Conservation (phyloP, 768 basidiomycete species). For the Guyanaporus albipodus region DNA sequence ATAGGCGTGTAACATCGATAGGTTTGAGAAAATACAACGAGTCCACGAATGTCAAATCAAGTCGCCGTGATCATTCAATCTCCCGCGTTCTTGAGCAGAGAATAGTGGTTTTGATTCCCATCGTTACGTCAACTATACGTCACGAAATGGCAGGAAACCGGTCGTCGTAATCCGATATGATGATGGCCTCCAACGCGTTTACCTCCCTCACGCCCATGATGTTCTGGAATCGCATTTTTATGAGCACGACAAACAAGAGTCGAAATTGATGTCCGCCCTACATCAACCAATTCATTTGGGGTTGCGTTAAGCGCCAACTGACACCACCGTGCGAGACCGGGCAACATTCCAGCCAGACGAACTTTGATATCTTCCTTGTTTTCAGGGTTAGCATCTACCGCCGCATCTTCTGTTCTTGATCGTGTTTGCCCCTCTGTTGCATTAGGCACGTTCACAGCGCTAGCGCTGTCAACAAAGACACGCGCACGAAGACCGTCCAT, state of each 20-base stretch:
- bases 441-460: slow-evolving; percentile 3
- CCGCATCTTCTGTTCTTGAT: slow-evolving; percentile 13
- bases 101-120: not conserved
- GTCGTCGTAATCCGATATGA: slow-evolving; percentile 67
- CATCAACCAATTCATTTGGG: slow-evolving; percentile 83
- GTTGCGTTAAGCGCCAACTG: slow-evolving; percentile 59
- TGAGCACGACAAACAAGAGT: slow-evolving; percentile 2
- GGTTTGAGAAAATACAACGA: too few relatives aligned
- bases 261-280: slow-evolving; percentile 38
- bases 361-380: slow-evolving; percentile 44
- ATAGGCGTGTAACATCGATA: too few relatives aligned
- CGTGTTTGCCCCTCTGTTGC: slow-evolving; percentile 11
- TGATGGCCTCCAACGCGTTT: slow-evolving; percentile 63
- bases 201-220: slow-evolving; percentile 62
- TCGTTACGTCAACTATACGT: slow-evolving; percentile 3
- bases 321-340: slow-evolving; percentile 77
- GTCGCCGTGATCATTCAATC: too few relatives aligned
- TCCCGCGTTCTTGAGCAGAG: too few relatives aligned
- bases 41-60: too few relatives aligned
- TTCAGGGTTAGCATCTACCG: slow-evolving; percentile 8
- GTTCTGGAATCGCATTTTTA: slow-evolving; percentile 37
- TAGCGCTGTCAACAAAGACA: slow-evolving; percentile 46
- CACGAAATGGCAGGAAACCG: slow-evolving; percentile 26
- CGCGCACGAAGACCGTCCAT: slow-evolving; percentile 60
- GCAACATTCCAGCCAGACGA: slow-evolving; percentile 75